These are phyloP conservation scores for Carex cristatella DNA, from an alignment of 176 grass and related monocot species.

Conservation along the genomic window DNA sequence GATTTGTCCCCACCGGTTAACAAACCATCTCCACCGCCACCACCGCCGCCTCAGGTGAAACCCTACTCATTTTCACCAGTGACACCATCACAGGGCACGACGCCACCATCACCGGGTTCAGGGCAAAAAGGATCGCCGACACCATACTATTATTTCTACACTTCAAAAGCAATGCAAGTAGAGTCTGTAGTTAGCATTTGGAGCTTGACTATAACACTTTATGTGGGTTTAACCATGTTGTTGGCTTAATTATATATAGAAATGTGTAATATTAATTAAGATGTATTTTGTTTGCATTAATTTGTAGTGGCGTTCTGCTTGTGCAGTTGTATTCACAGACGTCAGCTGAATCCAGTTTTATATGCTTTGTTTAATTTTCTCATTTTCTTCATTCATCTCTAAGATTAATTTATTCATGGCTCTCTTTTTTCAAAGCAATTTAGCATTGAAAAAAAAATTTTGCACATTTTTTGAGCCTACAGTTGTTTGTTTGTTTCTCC, in stretches of 20 bases:
- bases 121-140: background rate
- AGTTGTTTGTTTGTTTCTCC: background rate
- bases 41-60: slow-evolving; percentile 36
- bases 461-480: background rate
- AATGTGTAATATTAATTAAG: slow-evolving; percentile 10
- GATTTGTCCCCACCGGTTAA: slow-evolving; percentile 12
- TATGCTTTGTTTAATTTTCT: background rate
- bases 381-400: background rate
- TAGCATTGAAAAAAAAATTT: background rate
- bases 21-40: slow-evolving; percentile 14
- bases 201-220: slow-evolving; percentile 6
- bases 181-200: slow-evolving; percentile 16
- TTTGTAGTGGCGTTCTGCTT: background rate
- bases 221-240: slow-evolving; percentile 20
- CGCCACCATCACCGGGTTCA: background rate
- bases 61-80: slow-evolving; percentile 17
- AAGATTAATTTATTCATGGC: background rate
- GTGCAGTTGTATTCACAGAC: background rate
- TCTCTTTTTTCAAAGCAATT: background rate
- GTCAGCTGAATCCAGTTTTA: background rate
- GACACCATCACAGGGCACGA: background rate
- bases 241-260: background rate
- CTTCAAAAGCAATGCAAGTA: slow-evolving; percentile 31
- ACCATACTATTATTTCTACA: slow-evolving; percentile 74
- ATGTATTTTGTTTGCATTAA: background rate